Percentiles rank a stretch among this genome's conserved stretches.
phyloP scores from a whole-genome alignment of 2,329 filamentous ascomycete genomes.

The Claviceps pusilla region DNA sequence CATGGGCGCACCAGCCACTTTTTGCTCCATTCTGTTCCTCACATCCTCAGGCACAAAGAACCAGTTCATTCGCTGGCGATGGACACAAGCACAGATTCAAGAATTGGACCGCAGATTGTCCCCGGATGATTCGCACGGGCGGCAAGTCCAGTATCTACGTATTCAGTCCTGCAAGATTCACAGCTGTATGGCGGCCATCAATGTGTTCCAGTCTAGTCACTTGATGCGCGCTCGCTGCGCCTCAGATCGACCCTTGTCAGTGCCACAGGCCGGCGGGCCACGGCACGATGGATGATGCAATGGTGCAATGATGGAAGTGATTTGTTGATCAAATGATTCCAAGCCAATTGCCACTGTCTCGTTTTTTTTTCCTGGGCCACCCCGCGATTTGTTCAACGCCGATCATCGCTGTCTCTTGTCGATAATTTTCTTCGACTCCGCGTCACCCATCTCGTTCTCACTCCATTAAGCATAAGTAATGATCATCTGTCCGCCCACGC shows the following conservation, averaged over 20 bases:
- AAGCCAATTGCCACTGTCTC: background rate
- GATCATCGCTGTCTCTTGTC: background rate
- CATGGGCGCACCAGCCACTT: background rate
- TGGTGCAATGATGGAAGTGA: background rate
- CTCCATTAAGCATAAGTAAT: background rate
- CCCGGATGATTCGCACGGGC: no score
- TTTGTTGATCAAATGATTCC: constrained; percentile 6
- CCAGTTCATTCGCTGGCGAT: background rate
- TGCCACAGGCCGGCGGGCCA: background rate
- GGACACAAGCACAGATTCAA: no score
- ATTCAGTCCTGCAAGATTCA: background rate
- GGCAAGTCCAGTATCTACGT: no score
- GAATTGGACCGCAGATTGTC: no score
- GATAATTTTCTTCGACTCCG: background rate
- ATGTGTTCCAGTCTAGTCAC: background rate
- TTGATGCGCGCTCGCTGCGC: background rate
- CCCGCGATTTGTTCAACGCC: constrained; percentile 1
- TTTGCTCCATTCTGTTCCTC: background rate
- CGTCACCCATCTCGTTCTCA: background rate
- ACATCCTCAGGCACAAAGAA: background rate
- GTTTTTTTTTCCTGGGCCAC: constrained; percentile 2
- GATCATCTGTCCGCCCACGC: background rate
- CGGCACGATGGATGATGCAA: background rate
- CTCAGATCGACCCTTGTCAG: background rate
- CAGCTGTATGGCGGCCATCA: background rate